phyloP scores from a whole-genome alignment of 345 rosid genomes.

The Barbarea vulgaris region DNA sequence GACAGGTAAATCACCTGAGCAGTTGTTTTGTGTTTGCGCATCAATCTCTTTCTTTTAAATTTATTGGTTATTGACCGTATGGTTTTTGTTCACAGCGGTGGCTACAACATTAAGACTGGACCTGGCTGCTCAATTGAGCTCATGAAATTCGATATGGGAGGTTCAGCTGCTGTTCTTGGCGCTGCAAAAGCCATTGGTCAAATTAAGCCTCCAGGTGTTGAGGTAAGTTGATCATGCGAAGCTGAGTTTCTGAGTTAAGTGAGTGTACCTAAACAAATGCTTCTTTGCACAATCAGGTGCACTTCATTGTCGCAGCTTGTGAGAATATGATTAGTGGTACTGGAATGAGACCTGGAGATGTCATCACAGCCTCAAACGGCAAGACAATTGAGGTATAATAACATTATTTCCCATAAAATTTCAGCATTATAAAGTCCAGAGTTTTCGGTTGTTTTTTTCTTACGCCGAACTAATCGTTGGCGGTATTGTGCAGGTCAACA shows the following conservation, averaged over 20 bases:
- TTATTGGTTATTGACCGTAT: conserved; percentile 1
- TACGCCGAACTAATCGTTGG: not conserved
- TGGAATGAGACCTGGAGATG: conserved; percentile 98
- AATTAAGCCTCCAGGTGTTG: conserved; percentile 91
- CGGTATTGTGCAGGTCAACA: conserved; percentile 69
- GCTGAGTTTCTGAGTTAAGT: conserved; percentile 10
- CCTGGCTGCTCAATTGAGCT: conserved; percentile 80
- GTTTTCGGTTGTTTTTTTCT: not conserved
- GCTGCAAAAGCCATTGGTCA: conserved; percentile 96
- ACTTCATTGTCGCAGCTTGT: conserved; percentile 92
- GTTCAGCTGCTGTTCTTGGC: conserved; percentile 93
- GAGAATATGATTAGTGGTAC: conserved; percentile 99
- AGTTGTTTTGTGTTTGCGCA: conserved; percentile 15
- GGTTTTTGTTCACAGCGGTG: conserved; percentile 60
- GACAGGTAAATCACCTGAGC: conserved; percentile 62
- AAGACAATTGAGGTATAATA: conserved; percentile 82
- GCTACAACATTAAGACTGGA: conserved; percentile 97
- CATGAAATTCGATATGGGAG: conserved; percentile 96
- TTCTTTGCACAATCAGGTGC: conserved; percentile 57
- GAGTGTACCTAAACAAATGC: not conserved
- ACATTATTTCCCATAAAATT: not conserved
- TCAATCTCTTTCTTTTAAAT: not conserved
- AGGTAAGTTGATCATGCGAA: conserved; percentile 46
- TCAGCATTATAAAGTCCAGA: not conserved
- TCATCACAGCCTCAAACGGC: conserved; percentile 93